phyloP scores from a whole-genome alignment of 495 filamentous ascomycete species.

The Trichoderma reesei region DNA sequence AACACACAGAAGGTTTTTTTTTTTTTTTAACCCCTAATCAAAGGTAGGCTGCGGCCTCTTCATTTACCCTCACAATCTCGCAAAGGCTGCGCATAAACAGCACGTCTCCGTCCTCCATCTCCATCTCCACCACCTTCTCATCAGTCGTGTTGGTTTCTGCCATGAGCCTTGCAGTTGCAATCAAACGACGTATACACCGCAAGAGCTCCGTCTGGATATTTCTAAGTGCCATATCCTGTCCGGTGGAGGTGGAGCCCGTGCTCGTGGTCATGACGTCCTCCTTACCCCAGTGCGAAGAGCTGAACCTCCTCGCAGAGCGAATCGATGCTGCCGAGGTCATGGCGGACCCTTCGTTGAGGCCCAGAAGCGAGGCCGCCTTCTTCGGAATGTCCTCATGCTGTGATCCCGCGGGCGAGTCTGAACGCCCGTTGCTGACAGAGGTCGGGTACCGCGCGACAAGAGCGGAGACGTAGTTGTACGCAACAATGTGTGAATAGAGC shows the following conservation, averaged over 20 bases:
- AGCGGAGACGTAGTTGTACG: slow-evolving; percentile 47
- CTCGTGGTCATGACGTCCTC: neutral
- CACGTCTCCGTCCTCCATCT: neutral
- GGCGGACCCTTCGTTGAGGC: neutral
- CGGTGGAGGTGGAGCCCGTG: neutral
- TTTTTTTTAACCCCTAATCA: neutral
- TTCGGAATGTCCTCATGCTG: slow-evolving; percentile 9
- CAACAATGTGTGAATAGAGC: slow-evolving; percentile 55
- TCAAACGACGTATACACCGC: slow-evolving; percentile 5
- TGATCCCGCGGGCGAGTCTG: neutral
- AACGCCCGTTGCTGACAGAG: neutral
- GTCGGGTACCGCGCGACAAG: slow-evolving; percentile 1
- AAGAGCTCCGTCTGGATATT: slow-evolving; percentile 6
- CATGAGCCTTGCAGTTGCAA: slow-evolving; percentile 8
- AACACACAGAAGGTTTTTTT: too few species aligned
- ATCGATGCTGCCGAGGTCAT: neutral
- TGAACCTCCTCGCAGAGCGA: neutral
- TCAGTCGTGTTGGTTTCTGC: neutral
- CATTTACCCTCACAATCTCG: slow-evolving; percentile 10
- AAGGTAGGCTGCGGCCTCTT: neutral
- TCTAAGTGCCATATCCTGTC: neutral
- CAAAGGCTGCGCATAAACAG: slow-evolving; percentile 8
- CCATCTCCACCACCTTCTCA: slow-evolving; percentile 6
- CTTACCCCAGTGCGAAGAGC: neutral
- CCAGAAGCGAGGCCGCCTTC: slow-evolving; percentile 7